Evolutionary conservation across 2,329 filamentous ascomycete genomes (phyloP), one percentile per base, ranked within the genome.

Genomic region (Ophiostoma angusticollis): DNA sequence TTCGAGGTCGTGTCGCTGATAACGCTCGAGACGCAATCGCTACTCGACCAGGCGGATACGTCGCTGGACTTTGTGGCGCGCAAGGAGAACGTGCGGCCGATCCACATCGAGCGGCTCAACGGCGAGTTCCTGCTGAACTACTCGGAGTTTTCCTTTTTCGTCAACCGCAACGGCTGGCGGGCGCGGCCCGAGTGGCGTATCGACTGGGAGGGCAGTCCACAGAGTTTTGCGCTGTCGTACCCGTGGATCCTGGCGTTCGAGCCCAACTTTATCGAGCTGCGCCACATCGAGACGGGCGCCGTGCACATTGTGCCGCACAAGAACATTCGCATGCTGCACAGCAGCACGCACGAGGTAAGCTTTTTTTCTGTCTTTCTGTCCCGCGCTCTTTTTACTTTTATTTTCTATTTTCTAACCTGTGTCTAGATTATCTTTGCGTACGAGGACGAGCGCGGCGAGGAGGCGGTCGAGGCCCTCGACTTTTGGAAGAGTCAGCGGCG

Each of bases 101-200:
- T 98, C 47, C 89, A 96, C 54, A 96, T 98, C 49, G 93, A 98
- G 60, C 82, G 91, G 32, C 79, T 96, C 56, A 93, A 93, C 50
- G 87, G 89, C 57, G 91, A 98, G 56, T 98, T 98, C 68, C 61
- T 98, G 50, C 78, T 98, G 47, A 96, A 95, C 61, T 98, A 98
- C 63, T 91, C 85, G 5, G 91, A 98, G 58, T 98, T 95, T 61
- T 94, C 85, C 11, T 98, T 98, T 74, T 98, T 96, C 54, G 91
- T 98, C 56, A 96, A 98, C 61, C 78, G 91, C 52, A 96, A 98
- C 58, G 91, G 91, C 27, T 98, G 91, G 91, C 78, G 91, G 46
- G 89, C 89, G 39, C 74, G 87, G 52, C 86, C 87, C 5, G 91
- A 98, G 59, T 98, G 91, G 91, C 80, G 82, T 52, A 94, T 98